These are phyloP conservation scores for Coemansia aciculifera DNA, from an alignment of 192 early-diverging fungal species.

Conservation along the genomic window DNA sequence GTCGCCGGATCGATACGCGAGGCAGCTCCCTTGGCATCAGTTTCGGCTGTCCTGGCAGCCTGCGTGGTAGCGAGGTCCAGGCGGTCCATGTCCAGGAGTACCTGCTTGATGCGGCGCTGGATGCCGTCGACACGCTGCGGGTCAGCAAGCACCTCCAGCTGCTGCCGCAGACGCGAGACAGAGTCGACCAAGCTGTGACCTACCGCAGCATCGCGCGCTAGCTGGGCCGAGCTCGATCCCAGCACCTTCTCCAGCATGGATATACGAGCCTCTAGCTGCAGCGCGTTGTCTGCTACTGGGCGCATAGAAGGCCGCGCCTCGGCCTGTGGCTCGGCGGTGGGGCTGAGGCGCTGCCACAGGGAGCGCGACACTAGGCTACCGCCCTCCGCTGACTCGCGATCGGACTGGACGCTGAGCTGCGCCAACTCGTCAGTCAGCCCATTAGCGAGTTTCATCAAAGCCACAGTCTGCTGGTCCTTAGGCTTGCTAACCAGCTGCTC, in stretches of 20 bases:
- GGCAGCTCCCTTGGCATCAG: constrained; percentile 3
- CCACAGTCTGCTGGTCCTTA: constrained; percentile 14
- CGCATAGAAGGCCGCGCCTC: background rate
- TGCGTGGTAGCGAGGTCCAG: constrained; percentile 31
- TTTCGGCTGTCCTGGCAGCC: constrained; percentile 10
- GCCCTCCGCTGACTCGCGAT: background rate
- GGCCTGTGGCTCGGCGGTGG: background rate
- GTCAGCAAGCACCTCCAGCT: constrained; percentile 43
- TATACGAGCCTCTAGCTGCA: constrained; percentile 38
- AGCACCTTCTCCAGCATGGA: constrained; percentile 32
- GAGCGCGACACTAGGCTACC: constrained; percentile 6
- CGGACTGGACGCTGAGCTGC: constrained; percentile 7
- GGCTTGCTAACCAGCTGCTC: constrained; percentile 54
- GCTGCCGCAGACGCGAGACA: constrained; percentile 54
- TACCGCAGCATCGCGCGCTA: background rate
- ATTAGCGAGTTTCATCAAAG: constrained; percentile 37
- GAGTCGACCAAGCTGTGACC: constrained; percentile 70
- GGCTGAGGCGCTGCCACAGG: constrained; percentile 23
- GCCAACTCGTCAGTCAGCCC: constrained; percentile 43
- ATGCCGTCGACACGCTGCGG: constrained; percentile 48
- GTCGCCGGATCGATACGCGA: constrained; percentile 23
- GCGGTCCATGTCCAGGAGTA: constrained; percentile 44
- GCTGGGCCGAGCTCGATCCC: constrained; percentile 12
- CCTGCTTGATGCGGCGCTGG: constrained; percentile 50
- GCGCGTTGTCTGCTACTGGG: background rate